Evolutionary conservation across 1,284 basidiomycete species (phyloP), one percentile per base, ranked within the genome.

Genomic region (Cryptococcus depauperatus): DNA sequence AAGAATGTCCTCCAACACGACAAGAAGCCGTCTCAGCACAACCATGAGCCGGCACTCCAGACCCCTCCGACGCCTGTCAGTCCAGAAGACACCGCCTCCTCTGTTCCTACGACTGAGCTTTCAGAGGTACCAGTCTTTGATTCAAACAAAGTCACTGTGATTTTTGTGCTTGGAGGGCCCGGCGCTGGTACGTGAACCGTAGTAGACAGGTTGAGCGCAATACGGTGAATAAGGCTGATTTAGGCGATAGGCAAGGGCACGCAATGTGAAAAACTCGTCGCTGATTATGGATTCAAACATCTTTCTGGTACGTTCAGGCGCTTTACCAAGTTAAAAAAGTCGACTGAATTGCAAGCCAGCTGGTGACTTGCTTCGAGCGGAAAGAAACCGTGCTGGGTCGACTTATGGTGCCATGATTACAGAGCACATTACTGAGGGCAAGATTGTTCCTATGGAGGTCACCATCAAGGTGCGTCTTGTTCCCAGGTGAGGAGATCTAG

Each of bases 81-180:
- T 26, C 26, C 35, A 28, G n/a, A 47, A 10, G 9, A 32, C 13
- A 34, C 39, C 34, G 26, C 51, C 16, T 22, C 41, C 19, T 26
- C 49, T 30, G 8, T 51, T 16, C 16, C 51, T 16, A 32, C 42
- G 28, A 43, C 52, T 14, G 35, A 39, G 3, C 43, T 54, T 21
- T 37, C 43, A 16, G 52, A 56, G 22, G 47, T 55, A 41, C 66
- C 80, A 13, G 76, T 75, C 10, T 96, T 96, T 62, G 80, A 89
- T 66, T 68, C 74, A 35, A 68, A 70, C 43, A 82, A 90, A 55
- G 83, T 96, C 55, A 84, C 80, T 21, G 91, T 99, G 50, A 77
- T 98, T 58, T 99, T 90, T 62, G 92, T 98, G 16, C 83, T 99
- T 19, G 95, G 95, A 33, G 95, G 95, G 1, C 95, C 95, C 19